These are phyloP conservation scores for Fusarium sp. DNA, from an alignment of 2,329 filamentous ascomycete species.

Conservation along the genomic window DNA sequence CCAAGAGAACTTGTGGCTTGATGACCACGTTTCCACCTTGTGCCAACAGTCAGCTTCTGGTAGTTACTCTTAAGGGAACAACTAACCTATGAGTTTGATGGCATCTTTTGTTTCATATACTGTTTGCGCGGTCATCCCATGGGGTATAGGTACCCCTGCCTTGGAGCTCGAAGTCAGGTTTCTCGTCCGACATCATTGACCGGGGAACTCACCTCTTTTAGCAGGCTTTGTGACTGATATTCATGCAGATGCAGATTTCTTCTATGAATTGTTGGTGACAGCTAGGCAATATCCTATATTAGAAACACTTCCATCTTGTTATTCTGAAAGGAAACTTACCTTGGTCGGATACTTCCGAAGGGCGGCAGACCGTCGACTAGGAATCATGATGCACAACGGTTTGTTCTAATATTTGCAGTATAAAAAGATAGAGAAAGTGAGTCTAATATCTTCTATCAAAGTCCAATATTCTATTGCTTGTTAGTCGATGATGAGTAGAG, in stretches of 20 bases:
- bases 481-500: neutral
- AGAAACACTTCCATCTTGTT: neutral
- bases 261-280: neutral
- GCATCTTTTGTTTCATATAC: conserved; percentile 36
- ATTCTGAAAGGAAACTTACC: neutral
- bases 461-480: neutral
- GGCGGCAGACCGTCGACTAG: accelerated
- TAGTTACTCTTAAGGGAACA: accelerated
- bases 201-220: neutral
- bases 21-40: conserved; percentile 41
- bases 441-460: neutral
- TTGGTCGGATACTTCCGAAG: neutral
- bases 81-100: conserved; percentile 41
- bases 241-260: conserved; percentile 23
- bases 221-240: conserved; percentile 18
- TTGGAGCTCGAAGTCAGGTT: conserved; percentile 9
- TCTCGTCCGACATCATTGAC: accelerated
- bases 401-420: neutral
- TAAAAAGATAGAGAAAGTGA: neutral
- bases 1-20: conserved; percentile 39
- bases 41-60: neutral
- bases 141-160: conserved; percentile 43
- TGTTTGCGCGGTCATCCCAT: conserved; percentile 35
- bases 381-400: neutral
- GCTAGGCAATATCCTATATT: neutral